Base-by-base conservation (phyloP, 495 filamentous ascomycete species). In the Platismatia glauca region DNA sequence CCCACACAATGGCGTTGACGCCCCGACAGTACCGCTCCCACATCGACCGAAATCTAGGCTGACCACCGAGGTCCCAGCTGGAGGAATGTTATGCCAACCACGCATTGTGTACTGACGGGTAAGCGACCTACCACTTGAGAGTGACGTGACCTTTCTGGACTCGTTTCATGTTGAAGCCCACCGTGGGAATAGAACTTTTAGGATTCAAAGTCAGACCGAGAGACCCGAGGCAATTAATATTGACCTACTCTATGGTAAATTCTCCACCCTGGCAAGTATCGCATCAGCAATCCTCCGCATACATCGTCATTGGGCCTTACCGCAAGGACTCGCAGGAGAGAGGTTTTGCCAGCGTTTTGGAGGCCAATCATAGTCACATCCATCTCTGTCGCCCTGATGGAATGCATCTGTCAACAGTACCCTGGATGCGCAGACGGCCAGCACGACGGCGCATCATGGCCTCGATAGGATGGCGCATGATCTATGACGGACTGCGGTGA, bases 291-390 rank as follows among this genome's bases (percentile, higher is more conserved):
- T 67, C 24, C 39, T 64, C 59, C 60, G 60, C 69, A 12, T 24
- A 58, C 33, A 57, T 24, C 15, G 50, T 24, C 33, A 29, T 58
- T 50, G 63, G 62, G 62, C 79, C 88, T 79, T 84, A 98, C 94
- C 77, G 94, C 91, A 64, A 98, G 78, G 63, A 98, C 94, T 59
- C 93, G 83, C 73, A 97, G 80, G 72, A 98, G 75, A 39, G 93
- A 97, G 55, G 94, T 97, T 77, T 98, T 98, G 64, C 94, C 94
- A 58, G 94, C 94, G 78, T 98, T 98, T 73, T 98, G 94, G 73
- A 98, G 78, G 31, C 94, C 94, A 78, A 98, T 95, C 90, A 98
- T 96, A 65, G 94, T 98, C 74, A 98, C 90, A 74, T 98, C 93
- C 90, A 98, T 96, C 81, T 98, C 94, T 44, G 90, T 96, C 63